These are phyloP conservation scores for Mitosporidium daphniae DNA, from an alignment of 371 early-diverging fungal species.

Conservation along the genomic window DNA sequence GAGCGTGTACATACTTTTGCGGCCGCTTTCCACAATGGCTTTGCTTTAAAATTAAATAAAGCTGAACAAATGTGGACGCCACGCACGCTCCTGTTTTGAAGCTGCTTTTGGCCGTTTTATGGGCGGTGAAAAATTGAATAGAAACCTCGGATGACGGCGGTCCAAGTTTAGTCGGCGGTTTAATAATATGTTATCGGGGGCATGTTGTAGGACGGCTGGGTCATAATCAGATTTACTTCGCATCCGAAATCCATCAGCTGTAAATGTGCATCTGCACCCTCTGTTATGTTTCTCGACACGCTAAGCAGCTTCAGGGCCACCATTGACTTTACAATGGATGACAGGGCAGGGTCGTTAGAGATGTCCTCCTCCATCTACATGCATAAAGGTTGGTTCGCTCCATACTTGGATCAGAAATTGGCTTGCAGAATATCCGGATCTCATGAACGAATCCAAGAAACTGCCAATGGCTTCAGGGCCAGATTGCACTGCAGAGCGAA, in stretches of 20 bases:
- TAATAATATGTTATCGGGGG: too few relatives aligned
- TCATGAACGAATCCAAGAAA: constrained; percentile 13
- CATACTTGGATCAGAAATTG: constrained; percentile 22
- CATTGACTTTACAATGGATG: constrained; percentile 23
- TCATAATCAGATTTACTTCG: too few relatives aligned
- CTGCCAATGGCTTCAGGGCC: constrained; percentile 9
- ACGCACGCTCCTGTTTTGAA: too few relatives aligned
- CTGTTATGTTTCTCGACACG: constrained; percentile 25
- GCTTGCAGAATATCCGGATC: constrained; percentile 29
- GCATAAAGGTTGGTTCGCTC: not conserved
- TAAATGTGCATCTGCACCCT: constrained; percentile 54
- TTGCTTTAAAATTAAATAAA: too few relatives aligned
- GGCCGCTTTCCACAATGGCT: too few relatives aligned
- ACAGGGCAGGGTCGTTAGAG: constrained; percentile 15
- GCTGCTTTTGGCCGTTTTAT: too few relatives aligned
- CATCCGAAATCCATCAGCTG: constrained; percentile 21
- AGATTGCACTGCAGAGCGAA: constrained; percentile 14
- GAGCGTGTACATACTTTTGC: too few relatives aligned
- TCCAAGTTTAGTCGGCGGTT: too few relatives aligned
- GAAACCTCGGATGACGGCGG: too few relatives aligned
- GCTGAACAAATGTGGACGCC: too few relatives aligned
- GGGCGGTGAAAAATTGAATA: too few relatives aligned
- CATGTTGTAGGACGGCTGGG: too few relatives aligned
- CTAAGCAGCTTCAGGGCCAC: constrained; percentile 17
- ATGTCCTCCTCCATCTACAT: constrained; percentile 16